A percentile compares a stretch with the other conserved stretches of the same genome.
Evolutionary conservation across 305 asterid species (phyloP).

Genomic region (Stenogyne calaminthoides): DNA sequence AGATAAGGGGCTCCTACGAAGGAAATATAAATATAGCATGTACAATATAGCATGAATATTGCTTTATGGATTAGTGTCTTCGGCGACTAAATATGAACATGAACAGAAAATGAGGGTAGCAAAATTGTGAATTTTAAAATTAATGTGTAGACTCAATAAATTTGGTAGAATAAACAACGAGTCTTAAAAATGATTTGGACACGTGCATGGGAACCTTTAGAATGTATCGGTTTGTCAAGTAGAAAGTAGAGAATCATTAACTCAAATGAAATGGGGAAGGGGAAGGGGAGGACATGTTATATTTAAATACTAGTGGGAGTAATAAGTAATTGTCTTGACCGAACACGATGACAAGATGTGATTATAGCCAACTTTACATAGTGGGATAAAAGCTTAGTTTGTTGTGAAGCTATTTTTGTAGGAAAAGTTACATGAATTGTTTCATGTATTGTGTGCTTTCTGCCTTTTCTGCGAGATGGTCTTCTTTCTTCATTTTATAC

Average conservation of each 20-base stretch:
- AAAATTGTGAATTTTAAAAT: neutral
- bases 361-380: neutral
- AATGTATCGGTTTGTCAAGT: neutral
- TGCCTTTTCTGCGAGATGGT: neutral
- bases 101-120: neutral
- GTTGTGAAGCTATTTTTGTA: conserved; percentile 1
- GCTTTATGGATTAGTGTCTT: neutral
- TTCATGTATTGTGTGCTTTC: neutral
- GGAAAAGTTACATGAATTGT: conserved; percentile 9
- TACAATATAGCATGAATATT: neutral
- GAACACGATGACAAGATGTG: neutral
- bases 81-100: neutral
- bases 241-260: neutral
- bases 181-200: neutral
- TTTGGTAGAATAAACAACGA: neutral
- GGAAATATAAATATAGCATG: neutral
- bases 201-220: neutral
- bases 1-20: conserved; percentile 1
- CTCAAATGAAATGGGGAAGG: neutral
- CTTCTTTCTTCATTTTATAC: neutral
- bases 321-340: neutral
- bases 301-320: neutral
- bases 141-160: neutral
- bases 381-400: neutral
- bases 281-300: neutral